These are phyloP conservation scores for Luffa acutangula DNA, from an alignment of 306 rosid species.

Conservation along the genomic window DNA sequence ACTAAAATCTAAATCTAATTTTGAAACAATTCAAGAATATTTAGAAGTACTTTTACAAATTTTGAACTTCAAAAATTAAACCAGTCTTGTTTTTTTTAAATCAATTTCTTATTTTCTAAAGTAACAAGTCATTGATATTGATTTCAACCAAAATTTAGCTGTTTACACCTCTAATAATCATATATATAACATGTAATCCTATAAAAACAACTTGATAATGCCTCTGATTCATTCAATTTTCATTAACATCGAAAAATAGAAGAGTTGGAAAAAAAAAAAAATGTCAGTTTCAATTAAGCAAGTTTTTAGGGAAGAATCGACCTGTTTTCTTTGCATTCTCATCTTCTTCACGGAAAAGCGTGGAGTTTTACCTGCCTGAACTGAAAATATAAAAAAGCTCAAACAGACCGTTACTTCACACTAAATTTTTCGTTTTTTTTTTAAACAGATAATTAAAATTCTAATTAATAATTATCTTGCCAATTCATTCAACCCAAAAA, in stretches of 20 bases:
- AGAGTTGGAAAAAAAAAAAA: neutral
- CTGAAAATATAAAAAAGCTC: neutral
- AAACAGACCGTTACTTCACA: constrained; percentile 4
- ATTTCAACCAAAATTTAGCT: neutral
- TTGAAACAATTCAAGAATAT: neutral
- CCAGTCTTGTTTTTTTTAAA: too few species aligned
- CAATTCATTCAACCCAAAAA: neutral
- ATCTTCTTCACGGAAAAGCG: neutral
- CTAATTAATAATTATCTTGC: neutral
- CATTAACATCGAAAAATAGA: neutral
- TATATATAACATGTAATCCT: too few species aligned
- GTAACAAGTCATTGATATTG: neutral
- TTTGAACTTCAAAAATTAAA: too few species aligned
- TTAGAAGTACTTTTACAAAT: neutral
- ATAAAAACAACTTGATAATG: neutral
- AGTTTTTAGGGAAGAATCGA: neutral
- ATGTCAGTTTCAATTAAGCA: neutral
- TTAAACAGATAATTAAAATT: neutral
- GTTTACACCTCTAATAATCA: neutral
- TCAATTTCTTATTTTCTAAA: too few species aligned
- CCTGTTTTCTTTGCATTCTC: neutral
- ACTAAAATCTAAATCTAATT: neutral
- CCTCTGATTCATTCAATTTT: neutral
- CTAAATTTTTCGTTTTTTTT: neutral
- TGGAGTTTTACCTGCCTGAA: neutral